Base-by-base conservation (phyloP, 371 early-diverging fungal genomes). In the Neoconidiobolus thromboides region DNA sequence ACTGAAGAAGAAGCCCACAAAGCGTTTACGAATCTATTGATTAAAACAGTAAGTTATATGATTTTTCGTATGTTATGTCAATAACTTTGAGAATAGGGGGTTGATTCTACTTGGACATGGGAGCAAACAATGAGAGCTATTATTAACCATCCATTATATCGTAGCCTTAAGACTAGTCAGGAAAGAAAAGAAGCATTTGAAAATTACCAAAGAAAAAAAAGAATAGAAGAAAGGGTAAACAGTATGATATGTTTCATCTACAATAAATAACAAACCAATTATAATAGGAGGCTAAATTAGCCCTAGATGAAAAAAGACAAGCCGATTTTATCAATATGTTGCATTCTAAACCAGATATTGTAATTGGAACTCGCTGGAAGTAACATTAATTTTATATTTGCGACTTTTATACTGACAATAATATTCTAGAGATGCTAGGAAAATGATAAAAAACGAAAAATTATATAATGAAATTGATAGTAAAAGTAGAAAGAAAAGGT, bases 71-170 rank as follows among this genome's bases (percentile, higher is more conserved):
- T 52, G 12, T 42, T 38, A 6, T 50, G 12, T 3, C 10, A 14
- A 41, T 46, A 38, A 15, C 5, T 51, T 50, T n/a, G 10, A 48
- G 47, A 42, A 26, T 64, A 85, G 80, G 81, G 81, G 14, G 89
- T 91, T 0, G 76, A 76, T 50, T 67, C 84, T 10, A 75, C 80
- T 43, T 92, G 90, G 90, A 82, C 83, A 1, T 95, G 94, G 93
- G 92, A 92, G 58, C 82, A 88, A 61, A 83, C 91, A 3, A 85
- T 93, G 82, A 80, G 89, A 5, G 81, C 81, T 2, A 81, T 87
- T 9, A 83, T 85, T 54, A 80, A 78, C 50, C 80, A 91, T 58
- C 88, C 91, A 0, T 69, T 83, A 64, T 95, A 92, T 64, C 74
- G 87, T n/a, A 80, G 88, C 1, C 67, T 96, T 43, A 81, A 85